Conservation (phyloP, 2,329 filamentous ascomycete genomes). For the Phoma sp. region DNA sequence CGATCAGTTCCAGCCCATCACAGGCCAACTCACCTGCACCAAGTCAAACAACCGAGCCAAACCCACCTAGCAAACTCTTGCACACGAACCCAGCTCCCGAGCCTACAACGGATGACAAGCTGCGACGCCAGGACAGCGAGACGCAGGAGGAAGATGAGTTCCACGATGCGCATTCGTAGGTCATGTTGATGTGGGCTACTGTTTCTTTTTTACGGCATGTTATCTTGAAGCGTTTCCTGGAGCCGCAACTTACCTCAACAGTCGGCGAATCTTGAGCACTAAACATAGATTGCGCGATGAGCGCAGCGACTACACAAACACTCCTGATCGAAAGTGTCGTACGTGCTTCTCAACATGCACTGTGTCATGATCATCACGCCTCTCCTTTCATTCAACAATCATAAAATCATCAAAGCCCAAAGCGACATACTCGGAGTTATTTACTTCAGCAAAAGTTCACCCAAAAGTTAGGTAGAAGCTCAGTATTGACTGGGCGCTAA, state of each 20-base stretch:
- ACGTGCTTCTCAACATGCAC: constrained; percentile 29
- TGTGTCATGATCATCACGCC: constrained; percentile 6
- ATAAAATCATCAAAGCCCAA: constrained; percentile 5
- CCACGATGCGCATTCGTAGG: constrained; percentile 55
- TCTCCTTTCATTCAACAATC: not conserved
- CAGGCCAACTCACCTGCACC: constrained; percentile 10
- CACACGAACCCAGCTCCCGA: constrained; percentile 33
- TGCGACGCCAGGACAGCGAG: constrained; percentile 52
- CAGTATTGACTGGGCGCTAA: not conserved
- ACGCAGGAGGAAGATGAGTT: constrained; percentile 56
- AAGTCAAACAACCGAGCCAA: constrained; percentile 19
- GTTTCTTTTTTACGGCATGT: constrained; percentile 5
- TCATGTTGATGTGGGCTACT: constrained; percentile 1
- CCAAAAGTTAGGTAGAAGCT: not conserved
- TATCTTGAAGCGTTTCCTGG: constrained; percentile 11
- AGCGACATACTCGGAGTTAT: not conserved
- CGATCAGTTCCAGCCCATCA: constrained; percentile 10
- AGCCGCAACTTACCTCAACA: constrained; percentile 16
- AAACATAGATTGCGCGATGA: constrained; percentile 8
- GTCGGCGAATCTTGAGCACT: constrained; percentile 9
- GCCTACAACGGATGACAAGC: constrained; percentile 20
- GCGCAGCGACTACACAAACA: constrained; percentile 9
- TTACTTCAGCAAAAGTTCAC: constrained; percentile 1
- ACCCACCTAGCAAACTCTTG: constrained; percentile 39
- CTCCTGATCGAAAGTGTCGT: constrained; percentile 2